Conservation (phyloP, 139 green algal genomes). For the Yamagishiella unicocca region DNA sequence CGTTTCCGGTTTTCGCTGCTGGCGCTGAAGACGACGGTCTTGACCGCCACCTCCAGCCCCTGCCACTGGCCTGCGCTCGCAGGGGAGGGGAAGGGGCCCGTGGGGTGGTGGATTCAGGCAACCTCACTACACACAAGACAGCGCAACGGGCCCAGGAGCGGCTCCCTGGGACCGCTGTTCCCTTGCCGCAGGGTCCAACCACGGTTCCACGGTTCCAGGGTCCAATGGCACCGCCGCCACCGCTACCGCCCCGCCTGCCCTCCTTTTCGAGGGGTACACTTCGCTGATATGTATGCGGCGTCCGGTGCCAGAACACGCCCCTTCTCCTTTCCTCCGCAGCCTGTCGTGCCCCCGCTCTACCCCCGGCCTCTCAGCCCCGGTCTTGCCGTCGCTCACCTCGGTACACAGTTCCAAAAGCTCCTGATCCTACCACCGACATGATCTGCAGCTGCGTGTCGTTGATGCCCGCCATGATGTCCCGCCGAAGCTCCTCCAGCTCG, state of each 20-base stretch:
- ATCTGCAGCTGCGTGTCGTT: constrained; percentile 45
- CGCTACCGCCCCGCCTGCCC: too few relatives aligned
- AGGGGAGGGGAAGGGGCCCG: neutral
- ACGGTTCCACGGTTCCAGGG: too few relatives aligned
- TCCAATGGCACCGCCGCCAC: too few relatives aligned
- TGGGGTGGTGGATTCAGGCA: too few relatives aligned
- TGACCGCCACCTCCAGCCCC: constrained; percentile 51
- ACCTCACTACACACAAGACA: too few relatives aligned
- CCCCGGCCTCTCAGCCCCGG: neutral
- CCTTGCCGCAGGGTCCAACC: too few relatives aligned
- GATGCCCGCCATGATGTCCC: constrained; percentile 39
- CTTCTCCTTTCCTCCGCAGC: neutral
- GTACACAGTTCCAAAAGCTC: constrained; percentile 46
- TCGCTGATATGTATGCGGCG: too few relatives aligned
- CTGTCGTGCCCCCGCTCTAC: neutral
- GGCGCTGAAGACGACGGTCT: constrained; percentile 42
- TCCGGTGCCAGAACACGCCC: neutral
- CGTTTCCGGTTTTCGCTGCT: constrained; percentile 42
- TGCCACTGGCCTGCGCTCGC: constrained; percentile 38
- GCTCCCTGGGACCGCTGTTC: too few relatives aligned
- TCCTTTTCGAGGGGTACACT: too few relatives aligned
- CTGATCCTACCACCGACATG: constrained; percentile 29
- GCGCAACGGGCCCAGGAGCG: too few relatives aligned
- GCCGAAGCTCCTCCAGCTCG: constrained; percentile 44
- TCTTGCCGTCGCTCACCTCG: constrained; percentile 4